Evolutionary conservation across 1,139 yeast genomes (phyloP).

Genomic region (Hemisphaericaspora lyxosophila): DNA sequence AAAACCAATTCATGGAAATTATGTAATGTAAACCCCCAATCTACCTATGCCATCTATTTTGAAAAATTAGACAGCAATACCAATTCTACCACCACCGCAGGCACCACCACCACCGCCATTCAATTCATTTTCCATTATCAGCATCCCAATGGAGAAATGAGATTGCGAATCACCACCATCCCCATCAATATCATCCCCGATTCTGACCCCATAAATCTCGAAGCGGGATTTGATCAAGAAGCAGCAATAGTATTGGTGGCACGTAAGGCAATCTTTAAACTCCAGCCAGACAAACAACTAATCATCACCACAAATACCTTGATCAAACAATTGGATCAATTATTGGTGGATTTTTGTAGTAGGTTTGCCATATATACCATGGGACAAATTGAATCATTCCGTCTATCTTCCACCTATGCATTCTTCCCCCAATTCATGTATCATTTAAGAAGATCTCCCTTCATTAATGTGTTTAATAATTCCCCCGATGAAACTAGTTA

Average conservation of each 20-base stretch:
- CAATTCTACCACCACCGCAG: no score
- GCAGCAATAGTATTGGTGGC: slow-evolving; percentile 67
- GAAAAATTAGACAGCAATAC: slow-evolving; percentile 46
- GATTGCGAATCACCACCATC: slow-evolving; percentile 52
- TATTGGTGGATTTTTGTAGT: slow-evolving; percentile 78
- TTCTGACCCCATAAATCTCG: slow-evolving; percentile 39
- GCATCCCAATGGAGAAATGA: slow-evolving; percentile 47
- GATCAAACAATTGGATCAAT: slow-evolving; percentile 82
- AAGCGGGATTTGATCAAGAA: slow-evolving; percentile 62
- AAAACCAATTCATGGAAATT: slow-evolving; percentile 63
- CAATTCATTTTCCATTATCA: slow-evolving; percentile 82
- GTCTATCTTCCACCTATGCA: slow-evolving; percentile 75
- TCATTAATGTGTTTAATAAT: slow-evolving; percentile 68
- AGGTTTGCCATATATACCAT: slow-evolving; percentile 85
- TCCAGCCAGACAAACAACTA: slow-evolving; percentile 25
- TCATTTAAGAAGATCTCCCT: slow-evolving; percentile 69
- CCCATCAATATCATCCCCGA: slow-evolving; percentile 45
- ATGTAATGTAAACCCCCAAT: slow-evolving; percentile 54
- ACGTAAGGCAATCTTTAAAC: slow-evolving; percentile 49
- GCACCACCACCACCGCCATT: slow-evolving; percentile 45
- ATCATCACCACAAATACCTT: slow-evolving; percentile 35
- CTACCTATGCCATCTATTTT: slow-evolving; percentile 57
- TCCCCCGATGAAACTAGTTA: slow-evolving; percentile 81
- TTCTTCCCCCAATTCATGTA: slow-evolving; percentile 74
- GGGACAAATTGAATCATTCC: slow-evolving; percentile 73